Evolutionary conservation across 441 rosid species (phyloP).

Genomic region (Euphorbia celastroides): DNA sequence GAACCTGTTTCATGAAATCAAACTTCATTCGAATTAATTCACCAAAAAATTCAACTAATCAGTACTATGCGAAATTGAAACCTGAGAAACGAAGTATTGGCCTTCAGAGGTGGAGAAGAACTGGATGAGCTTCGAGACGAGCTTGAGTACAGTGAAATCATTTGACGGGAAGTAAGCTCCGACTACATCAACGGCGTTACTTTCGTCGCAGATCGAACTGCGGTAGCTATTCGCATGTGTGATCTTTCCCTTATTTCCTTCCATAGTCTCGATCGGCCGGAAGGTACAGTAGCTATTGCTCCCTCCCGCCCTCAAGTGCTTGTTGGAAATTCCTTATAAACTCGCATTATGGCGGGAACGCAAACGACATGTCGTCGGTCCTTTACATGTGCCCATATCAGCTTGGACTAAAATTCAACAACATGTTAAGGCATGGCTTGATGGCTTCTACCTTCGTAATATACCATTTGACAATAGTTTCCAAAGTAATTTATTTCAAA

Average conservation of each 20-base stretch:
- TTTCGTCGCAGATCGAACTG: constrained; percentile 25
- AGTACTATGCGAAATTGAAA: constrained; percentile 8
- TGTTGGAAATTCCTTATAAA: constrained; percentile 2
- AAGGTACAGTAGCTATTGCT: background rate
- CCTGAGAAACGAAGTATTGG: constrained; percentile 60
- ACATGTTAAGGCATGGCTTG: too few relatives aligned
- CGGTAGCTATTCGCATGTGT: constrained; percentile 16
- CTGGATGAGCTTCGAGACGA: constrained; percentile 53
- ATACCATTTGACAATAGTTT: too few relatives aligned
- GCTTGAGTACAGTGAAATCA: constrained; percentile 45
- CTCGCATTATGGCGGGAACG: constrained; percentile 31
- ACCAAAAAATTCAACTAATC: background rate
- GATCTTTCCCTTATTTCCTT: constrained; percentile 29
- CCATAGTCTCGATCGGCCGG: constrained; percentile 18
- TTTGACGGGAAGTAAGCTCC: constrained; percentile 56
- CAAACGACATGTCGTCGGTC: background rate
- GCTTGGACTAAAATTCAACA: too few relatives aligned
- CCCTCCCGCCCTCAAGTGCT: background rate
- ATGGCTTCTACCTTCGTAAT: too few relatives aligned
- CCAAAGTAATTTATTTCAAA: too few relatives aligned
- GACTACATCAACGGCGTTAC: constrained; percentile 37
- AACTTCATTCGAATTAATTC: background rate
- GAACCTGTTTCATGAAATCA: constrained; percentile 45
- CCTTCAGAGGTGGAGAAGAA: constrained; percentile 62
- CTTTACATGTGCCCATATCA: too few relatives aligned